Base-by-base conservation (phyloP, 139 green algal genomes). In the Zygnema cylindricum region DNA sequence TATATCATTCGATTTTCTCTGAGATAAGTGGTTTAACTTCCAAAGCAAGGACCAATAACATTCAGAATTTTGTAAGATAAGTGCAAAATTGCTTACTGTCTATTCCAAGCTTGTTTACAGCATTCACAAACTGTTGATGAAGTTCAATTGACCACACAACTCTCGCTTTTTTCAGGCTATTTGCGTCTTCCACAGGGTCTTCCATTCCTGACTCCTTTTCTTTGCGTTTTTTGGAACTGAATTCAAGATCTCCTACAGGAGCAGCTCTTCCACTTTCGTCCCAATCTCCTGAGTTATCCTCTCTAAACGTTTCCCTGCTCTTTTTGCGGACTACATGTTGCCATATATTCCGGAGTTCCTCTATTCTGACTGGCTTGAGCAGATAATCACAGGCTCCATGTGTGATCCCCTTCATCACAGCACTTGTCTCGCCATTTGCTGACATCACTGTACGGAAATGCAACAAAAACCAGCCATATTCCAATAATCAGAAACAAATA, bases 271-370 rank as follows among this genome's bases (percentile, higher is more conserved):
- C 38, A 57, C 33, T 84, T 35, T 41, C 77, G 77, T 84, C 77
- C 33, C 32, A 84, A 21, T 84, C 77, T 21, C 32, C 81, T 7
- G 42, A 39, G n/a, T 93, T 2, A 55, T 92, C 88, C n/a, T 92
- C 69, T 7, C 41, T 7, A 43, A 42, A 32, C 25, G 73, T 23
- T 1, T 92, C 69, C 2, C 86, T 3, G 16, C 11, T 76, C 21
- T 85, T 88, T 77, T 84, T 89, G 21, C 95, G 91, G 2, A 99
- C 91, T 2, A 99, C 96, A 88, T 99, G 97, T 93, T 99, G 97
- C 97, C 97, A 99, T 2, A 99, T 94, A 86, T 98, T 98, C 1
- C 94, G 90, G 41, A 99, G 93, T 93, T 99, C 97, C 91, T 99
- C 96, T 25, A 98, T 94, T 0, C 97, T 94, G 30, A 99, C 96